A percentile compares a stretch with the other conserved stretches of the same genome.
These are phyloP conservation scores for Bathelium albidoporum DNA, from an alignment of 495 filamentous ascomycete species.

Conservation along the genomic window DNA sequence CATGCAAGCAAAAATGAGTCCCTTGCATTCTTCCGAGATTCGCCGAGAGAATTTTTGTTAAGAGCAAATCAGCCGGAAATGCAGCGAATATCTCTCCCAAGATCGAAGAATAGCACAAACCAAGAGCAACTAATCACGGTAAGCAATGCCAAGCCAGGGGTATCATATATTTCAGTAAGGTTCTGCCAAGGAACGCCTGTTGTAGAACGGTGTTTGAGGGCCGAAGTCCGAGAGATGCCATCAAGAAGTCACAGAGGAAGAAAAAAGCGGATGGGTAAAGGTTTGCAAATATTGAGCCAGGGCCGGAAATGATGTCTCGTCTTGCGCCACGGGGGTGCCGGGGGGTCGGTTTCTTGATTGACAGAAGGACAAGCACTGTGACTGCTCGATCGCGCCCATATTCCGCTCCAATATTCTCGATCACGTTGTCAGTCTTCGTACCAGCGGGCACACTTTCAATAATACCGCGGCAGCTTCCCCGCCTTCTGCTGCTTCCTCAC, in stretches of 20 bases:
- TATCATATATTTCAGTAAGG: background rate
- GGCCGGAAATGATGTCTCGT: no score
- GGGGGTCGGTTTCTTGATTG: no score
- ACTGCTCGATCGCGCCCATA: no score
- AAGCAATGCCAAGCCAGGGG: background rate
- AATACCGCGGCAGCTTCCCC: background rate
- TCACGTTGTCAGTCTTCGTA: no score
- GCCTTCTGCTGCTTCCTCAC: constrained; percentile 1
- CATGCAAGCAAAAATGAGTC: background rate
- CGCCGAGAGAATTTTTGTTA: background rate
- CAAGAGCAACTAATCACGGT: background rate
- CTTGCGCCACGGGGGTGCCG: no score
- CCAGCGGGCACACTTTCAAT: no score
- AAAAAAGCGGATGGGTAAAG: background rate
- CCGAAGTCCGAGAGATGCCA: background rate
- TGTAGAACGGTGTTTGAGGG: background rate
- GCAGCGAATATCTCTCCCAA: background rate
- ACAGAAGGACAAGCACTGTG: no score
- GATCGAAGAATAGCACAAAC: background rate
- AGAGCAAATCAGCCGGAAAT: background rate
- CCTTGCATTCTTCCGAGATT: background rate
- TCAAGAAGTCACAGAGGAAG: background rate
- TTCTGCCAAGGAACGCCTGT: background rate
- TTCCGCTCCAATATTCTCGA: no score
- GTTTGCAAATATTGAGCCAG: no score